These are phyloP conservation scores for Penicillium tannophilum DNA, from an alignment of 495 filamentous ascomycete genomes.

Conservation along the genomic window DNA sequence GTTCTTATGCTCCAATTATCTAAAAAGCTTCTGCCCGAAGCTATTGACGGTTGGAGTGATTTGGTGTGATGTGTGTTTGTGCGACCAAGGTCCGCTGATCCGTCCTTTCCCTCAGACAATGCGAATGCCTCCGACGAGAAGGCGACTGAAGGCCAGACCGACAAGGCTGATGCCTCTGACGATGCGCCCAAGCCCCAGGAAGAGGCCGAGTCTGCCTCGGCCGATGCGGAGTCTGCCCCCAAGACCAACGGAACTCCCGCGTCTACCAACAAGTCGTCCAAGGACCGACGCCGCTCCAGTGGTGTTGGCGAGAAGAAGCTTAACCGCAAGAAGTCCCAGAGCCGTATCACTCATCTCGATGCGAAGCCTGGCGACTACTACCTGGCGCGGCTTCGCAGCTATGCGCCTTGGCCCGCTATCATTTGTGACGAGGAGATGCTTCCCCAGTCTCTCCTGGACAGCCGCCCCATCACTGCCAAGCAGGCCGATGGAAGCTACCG, in stretches of 20 bases:
- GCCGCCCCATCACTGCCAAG: constrained; percentile 78
- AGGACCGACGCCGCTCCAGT: constrained; percentile 66
- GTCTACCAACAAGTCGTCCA: constrained; percentile 46
- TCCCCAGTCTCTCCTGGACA: constrained; percentile 66
- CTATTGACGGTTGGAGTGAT: constrained; percentile 4
- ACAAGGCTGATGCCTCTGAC: constrained; percentile 28
- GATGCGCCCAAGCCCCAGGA: constrained; percentile 38
- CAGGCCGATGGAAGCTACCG: constrained; percentile 80
- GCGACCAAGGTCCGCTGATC: constrained; percentile 33
- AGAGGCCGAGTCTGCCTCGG: constrained; percentile 23
- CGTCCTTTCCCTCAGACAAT: constrained; percentile 22
- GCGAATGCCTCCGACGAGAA: constrained; percentile 34
- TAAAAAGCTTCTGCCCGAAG: constrained; percentile 5
- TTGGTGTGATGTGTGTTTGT: constrained; percentile 14
- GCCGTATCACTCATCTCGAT: constrained; percentile 68
- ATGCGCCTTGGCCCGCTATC: constrained; percentile 87
- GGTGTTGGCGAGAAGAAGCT: constrained; percentile 72
- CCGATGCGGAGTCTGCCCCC: constrained; percentile 25
- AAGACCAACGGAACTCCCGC: constrained; percentile 50
- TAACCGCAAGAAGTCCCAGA: constrained; percentile 79
- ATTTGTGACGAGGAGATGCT: constrained; percentile 92
- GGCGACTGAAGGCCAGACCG: constrained; percentile 28
- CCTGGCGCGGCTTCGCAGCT: constrained; percentile 85
- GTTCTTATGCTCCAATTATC: background rate
- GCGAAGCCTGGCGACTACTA: constrained; percentile 85